These are phyloP conservation scores for Teunomyces kruisii DNA, from an alignment of 805 yeast species.

Conservation along the genomic window DNA sequence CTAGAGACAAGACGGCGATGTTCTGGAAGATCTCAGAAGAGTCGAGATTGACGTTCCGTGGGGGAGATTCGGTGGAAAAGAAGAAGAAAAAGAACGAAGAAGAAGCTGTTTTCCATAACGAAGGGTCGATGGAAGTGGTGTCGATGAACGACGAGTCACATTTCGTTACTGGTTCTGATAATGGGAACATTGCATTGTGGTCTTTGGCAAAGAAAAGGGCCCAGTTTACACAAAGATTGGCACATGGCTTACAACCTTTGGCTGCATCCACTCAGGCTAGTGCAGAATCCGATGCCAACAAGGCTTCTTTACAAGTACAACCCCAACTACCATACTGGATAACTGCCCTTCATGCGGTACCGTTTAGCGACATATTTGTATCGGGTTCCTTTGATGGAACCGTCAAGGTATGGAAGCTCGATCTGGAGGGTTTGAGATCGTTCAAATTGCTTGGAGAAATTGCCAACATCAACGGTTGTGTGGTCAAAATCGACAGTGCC, in stretches of 20 bases:
- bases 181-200: constrained; percentile 91
- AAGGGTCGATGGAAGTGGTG: constrained; percentile 89
- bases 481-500: constrained; percentile 60
- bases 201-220: constrained; percentile 89
- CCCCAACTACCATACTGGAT: constrained; percentile 80
- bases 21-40: constrained; percentile 97
- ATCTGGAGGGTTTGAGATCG: constrained; percentile 55
- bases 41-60: constrained; percentile 87
- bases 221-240: constrained; percentile 59
- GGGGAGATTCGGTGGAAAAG: constrained; percentile 66
- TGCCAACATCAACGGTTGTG: constrained; percentile 64
- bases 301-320: constrained; percentile 55
- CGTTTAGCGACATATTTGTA: constrained; percentile 79
- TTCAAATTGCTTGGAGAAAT: constrained; percentile 60
- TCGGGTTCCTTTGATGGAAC: constrained; percentile 88
- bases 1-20: constrained; percentile 93
- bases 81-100: constrained; percentile 32
- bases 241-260: constrained; percentile 70
- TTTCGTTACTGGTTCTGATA: constrained; percentile 93
- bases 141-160: constrained; percentile 89
- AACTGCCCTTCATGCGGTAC: constrained; percentile 77
- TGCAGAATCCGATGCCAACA: constrained; percentile 56
- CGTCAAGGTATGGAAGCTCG: constrained; percentile 75
- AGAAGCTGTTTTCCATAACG: constrained; percentile 47
- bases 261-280: constrained; percentile 41